Evolutionary conservation across 2,329 filamentous ascomycete species (phyloP), one percentile per base, ranked within the genome.

Genomic region (Bipolaris sorokiniana): DNA sequence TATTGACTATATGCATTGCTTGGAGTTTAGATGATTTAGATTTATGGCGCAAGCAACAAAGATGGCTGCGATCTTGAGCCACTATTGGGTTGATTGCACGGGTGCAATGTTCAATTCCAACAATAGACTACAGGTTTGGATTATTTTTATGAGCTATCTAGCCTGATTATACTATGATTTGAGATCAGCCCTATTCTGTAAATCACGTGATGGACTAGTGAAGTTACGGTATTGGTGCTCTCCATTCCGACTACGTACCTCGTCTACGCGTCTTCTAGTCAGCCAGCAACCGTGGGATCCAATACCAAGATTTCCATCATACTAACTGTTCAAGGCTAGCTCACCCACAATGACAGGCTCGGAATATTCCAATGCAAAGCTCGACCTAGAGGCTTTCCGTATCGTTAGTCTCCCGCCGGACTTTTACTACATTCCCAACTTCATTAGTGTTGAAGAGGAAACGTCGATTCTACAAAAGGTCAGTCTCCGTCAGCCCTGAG

Each of bases 381-480:
- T n/a, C 4, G 38, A 38, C 1, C 38, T 69, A 2, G 22, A 62
- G 40, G 51, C 54, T 11, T 72, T 68, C 47, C 67, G 68, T 62
- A 83, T 93, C 58, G 61, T 75, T 7, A 68, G 68, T 31, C 80
- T 92, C 2, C 89, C 90, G 4, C 73, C 82, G 1, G 79, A 83
- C 33, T 90, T 91, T 51, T 97, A 89, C 79, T 97, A 98, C 78
- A 89, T 97, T 55, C 84, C 92, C 7, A 82, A 93, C 73, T 97
- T 97, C 78, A 89, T 98, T 73, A 89, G 84, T 4, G 76, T 81
- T 52, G 85, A 88, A 42, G 92, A 97, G 76, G 92, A 97, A 78
- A 74, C 79, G 31, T 70, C 78, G 7, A 84, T 97, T 7, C 79
- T 96, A 46, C 79, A 86, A 51, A 95, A 91, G 82, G 90, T 90